These are phyloP conservation scores for Vitis hybrid DNA, from an alignment of 177 flowering plant genomes.

Conservation along the genomic window DNA sequence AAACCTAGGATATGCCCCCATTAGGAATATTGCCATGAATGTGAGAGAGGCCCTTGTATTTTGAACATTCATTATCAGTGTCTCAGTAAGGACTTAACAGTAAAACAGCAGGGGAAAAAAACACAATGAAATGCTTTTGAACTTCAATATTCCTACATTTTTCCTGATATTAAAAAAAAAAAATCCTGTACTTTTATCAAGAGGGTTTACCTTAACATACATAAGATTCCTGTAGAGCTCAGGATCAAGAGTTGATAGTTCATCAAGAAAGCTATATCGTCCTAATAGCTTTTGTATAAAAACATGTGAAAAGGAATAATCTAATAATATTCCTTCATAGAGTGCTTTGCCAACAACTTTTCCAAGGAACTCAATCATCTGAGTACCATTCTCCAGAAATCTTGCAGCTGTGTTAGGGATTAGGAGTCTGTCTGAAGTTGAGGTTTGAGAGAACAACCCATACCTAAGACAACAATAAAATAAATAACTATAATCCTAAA, in stretches of 20 bases:
- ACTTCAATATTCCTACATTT: neutral
- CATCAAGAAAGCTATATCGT: conserved; percentile 97
- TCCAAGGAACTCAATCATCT: conserved; percentile 97
- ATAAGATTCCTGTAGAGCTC: conserved; percentile 93
- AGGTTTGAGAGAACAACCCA: conserved; percentile 87
- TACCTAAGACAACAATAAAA: conserved; percentile 43
- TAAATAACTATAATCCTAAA: conserved; percentile 1
- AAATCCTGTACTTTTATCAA: neutral
- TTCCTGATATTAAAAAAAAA: too few species aligned
- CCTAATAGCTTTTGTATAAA: conserved; percentile 96
- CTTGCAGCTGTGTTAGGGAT: conserved; percentile 85
- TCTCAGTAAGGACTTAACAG: neutral
- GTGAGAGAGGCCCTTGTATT: neutral
- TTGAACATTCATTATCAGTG: neutral
- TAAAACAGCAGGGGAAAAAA: neutral
- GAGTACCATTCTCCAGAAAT: conserved; percentile 74
- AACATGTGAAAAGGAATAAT: conserved; percentile 92
- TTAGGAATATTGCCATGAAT: neutral
- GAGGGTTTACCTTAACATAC: conserved; percentile 80
- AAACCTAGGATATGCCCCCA: too few species aligned
- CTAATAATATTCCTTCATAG: conserved; percentile 94
- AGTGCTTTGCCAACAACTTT: conserved; percentile 98
- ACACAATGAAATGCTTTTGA: neutral
- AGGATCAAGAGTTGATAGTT: conserved; percentile 91
- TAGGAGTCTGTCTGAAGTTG: conserved; percentile 80